Base-by-base conservation (phyloP, 2,329 filamentous ascomycete genomes). In the Cercospora canescens region DNA sequence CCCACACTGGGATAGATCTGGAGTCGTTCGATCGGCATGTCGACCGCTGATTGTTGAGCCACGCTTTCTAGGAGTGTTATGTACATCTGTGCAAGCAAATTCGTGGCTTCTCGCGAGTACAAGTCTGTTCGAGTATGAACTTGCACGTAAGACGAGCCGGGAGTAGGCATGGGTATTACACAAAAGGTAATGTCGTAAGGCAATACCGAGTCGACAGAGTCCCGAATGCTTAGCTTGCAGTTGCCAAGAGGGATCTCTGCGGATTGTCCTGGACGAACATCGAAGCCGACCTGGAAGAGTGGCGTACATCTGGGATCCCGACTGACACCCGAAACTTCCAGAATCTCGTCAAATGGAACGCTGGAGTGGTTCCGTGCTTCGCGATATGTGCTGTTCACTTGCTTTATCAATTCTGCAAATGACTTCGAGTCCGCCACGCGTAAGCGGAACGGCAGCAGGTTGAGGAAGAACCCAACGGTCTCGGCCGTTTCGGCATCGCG, bases 391-490 rank as follows among this genome's bases (percentile, higher is more conserved):
- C 24, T 56, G 39, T 65, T 66, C 11, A 63, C 62, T 56, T 65
- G 35, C 32, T 65, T n/a, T 3, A 66, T 56, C 45, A 68, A n/a
- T 8, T 66, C 30, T 26, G 24, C 34, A 37, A 70, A 70, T 8
- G 52, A 41, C 9, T 16, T 26, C 7, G 39, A 11, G 9, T 48
- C 30, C 26, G 18, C 37, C 21, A 24, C 55, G 54, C 39, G 18
- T 6, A 79, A 74, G 1, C 76, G 71, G 0, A 83, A 48, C 1
- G 81, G 75, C 0, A 84, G 69, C 3, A 82, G 41, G 58, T 82
- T 81, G 7, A 81, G 58, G 65, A 78, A 80, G 58, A 77, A 69
- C 1, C 81, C 81, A 35, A 82, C 71, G 21, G 64, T 79, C 2
- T 72, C 57, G 6, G 64, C 39, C 1, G 74, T 39, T 6, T 68